Evolutionary conservation across 1,139 yeast species (phyloP), one percentile per base, ranked within the genome.

Genomic region (Yamadazyma jaroonii): DNA sequence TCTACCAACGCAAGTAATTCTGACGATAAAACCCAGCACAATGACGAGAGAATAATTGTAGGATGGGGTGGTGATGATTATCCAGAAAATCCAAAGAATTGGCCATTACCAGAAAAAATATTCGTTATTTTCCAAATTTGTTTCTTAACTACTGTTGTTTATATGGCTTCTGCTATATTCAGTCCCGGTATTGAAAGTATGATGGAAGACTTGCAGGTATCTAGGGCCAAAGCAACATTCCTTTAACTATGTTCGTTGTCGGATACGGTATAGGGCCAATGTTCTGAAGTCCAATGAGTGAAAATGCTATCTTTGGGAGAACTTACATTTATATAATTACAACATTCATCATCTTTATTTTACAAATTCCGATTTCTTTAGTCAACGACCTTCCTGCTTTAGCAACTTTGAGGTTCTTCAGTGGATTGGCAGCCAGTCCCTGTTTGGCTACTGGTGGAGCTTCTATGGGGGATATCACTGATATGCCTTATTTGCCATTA

Each of bases 111-210:
- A 9, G 58, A 59, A 32, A 77, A 75, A 49, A 35, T 58, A 0
- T 37, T 72, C 14, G 63, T 76, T 31, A 56, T 69, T 1, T 11
- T 67, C 6, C 59, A 69, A 40, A 61, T 76, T 23, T 64, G 70
- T 34, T 40, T 75, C 27, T 60, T 80, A 39, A 77, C 84, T 2
- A 55, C 67, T 4, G 62, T 74, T 4, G 79, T 78, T 3, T 81
- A 81, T 48, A 74, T 78, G 70, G 83, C 79, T 5, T 68, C 84
- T 0, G 79, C 85, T 1, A 72, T 79, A 20, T 78, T 74, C 47
- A 72, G 84, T 1, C 84, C 86, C 0, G 82, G 81, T 11, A 41
- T 62, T 15, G 55, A 54, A 7, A 49, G 57, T 25, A 53, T 67
- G 22, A 56, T 48, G 56, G 54, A 36, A 14, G 50, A 58, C 47